Percentiles rank a stretch among this genome's conserved stretches.
Evolutionary conservation across 2,329 filamentous ascomycete genomes (phyloP).

Genomic region (Aspergillus brunneoviolaceus): DNA sequence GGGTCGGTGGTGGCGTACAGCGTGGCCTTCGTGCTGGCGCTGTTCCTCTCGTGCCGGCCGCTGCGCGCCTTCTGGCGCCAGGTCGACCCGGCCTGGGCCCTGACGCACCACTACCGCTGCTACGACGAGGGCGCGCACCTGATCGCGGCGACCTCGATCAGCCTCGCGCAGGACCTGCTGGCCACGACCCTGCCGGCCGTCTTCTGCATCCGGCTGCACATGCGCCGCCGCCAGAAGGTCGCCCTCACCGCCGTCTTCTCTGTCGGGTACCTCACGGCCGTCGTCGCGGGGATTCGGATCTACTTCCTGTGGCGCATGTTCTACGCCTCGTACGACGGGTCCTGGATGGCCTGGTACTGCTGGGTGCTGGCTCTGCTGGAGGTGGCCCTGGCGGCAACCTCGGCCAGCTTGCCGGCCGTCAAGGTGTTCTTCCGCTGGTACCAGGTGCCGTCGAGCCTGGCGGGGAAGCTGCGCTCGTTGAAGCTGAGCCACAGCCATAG

Average conservation of each 20-base stretch:
- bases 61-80: conserved; percentile 8
- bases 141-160: conserved; percentile 4
- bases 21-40: conserved; percentile 6
- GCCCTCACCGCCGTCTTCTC: conserved; percentile 6
- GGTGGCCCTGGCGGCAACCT: conserved; percentile 2
- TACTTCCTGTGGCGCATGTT: conserved; percentile 8
- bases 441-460: no score
- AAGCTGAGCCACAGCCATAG: neutral
- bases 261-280: conserved; percentile 5
- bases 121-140: conserved; percentile 9
- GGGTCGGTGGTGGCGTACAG: conserved; percentile 7
- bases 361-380: conserved; percentile 11
- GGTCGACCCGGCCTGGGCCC: conserved; percentile 1
- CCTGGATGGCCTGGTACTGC: conserved; percentile 11
- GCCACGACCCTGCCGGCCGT: conserved; percentile 5
- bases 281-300: neutral
- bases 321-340: conserved; percentile 1
- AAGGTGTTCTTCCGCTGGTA: conserved; percentile 8
- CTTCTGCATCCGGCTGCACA: conserved; percentile 5
- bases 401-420: conserved; percentile 5
- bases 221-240: conserved; percentile 9
- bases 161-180: conserved; percentile 6
- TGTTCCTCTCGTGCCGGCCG: conserved; percentile 8
- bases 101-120: conserved; percentile 2
- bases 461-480: neutral